phyloP scores from a whole-genome alignment of 257 asterid genomes.

The Thymus mandschuricus region DNA sequence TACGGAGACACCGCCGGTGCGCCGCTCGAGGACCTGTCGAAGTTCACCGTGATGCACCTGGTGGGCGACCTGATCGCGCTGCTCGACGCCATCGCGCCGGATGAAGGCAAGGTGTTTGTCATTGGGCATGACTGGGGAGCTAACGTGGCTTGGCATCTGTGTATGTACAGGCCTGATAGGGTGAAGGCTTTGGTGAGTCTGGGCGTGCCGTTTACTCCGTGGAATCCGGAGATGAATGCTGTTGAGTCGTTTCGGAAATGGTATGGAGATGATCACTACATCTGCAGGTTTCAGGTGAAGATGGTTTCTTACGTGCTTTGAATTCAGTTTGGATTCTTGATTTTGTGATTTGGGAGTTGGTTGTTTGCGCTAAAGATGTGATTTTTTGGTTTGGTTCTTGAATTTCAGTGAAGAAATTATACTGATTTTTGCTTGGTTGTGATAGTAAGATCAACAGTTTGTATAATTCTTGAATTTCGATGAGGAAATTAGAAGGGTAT shows the following conservation, averaged over 20 bases:
- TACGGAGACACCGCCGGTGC: slow-evolving; percentile 83
- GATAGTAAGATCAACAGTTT: neutral
- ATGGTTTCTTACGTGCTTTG: neutral
- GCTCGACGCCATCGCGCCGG: slow-evolving; percentile 53
- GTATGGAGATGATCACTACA: slow-evolving; percentile 66
- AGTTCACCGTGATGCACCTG: slow-evolving; percentile 53
- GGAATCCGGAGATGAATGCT: slow-evolving; percentile 41
- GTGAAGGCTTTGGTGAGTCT: slow-evolving; percentile 63
- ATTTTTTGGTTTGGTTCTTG: neutral
- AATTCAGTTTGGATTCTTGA: no score
- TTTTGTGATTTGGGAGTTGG: no score
- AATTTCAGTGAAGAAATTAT: neutral
- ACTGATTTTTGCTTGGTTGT: neutral
- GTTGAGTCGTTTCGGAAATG: slow-evolving; percentile 33
- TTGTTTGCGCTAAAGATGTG: no score
- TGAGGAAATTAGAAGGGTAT: neutral
- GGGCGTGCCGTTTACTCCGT: slow-evolving; percentile 55
- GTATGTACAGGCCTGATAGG: slow-evolving; percentile 68
- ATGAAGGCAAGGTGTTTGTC: slow-evolving; percentile 63
- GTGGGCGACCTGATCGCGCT: slow-evolving; percentile 74
- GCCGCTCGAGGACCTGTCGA: slow-evolving; percentile 53
- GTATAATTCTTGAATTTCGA: neutral
- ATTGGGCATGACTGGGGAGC: slow-evolving; percentile 97
- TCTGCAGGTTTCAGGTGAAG: slow-evolving; percentile 72
- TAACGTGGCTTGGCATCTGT: slow-evolving; percentile 58